Percentiles rank a stretch among this genome's conserved stretches.
Evolutionary conservation across 192 early-diverging fungal species (phyloP).

Genomic region (Powellomyces hirtus): DNA sequence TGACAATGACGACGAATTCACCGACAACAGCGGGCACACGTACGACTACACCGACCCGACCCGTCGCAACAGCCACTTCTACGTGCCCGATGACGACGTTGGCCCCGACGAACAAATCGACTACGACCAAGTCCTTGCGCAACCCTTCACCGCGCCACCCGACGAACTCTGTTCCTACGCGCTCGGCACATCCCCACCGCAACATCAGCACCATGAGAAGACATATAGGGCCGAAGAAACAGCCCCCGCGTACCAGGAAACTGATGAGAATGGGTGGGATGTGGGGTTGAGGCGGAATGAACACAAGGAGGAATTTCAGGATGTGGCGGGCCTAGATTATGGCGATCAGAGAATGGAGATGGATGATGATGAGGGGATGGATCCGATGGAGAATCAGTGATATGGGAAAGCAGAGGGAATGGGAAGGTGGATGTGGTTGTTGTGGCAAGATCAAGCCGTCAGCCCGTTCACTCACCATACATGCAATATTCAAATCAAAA

Average conservation of each 20-base stretch:
- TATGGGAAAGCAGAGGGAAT: too few species aligned
- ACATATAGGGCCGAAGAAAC: background rate
- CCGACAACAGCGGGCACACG: background rate
- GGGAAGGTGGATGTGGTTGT: too few species aligned
- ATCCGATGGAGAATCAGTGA: slow-evolving; percentile 15
- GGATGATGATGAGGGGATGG: slow-evolving; percentile 22
- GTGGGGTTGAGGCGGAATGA: slow-evolving; percentile 13
- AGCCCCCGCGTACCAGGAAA: slow-evolving; percentile 8
- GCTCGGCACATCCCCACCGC: background rate
- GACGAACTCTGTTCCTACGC: background rate
- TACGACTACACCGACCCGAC: background rate
- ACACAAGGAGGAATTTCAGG: slow-evolving; percentile 13
- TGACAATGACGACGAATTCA: background rate
- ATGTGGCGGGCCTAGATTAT: slow-evolving; percentile 13
- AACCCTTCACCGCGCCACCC: too few species aligned
- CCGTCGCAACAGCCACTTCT: background rate
- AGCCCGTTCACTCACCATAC: too few species aligned
- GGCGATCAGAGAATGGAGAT: slow-evolving; percentile 7
- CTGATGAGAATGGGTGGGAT: slow-evolving; percentile 17
- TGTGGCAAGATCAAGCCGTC: too few species aligned
- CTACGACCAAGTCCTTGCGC: too few species aligned
- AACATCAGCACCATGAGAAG: background rate
- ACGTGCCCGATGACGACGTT: background rate
- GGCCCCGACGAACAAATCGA: too few species aligned
- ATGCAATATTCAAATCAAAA: too few species aligned